These are phyloP conservation scores for Coccomyxa subellipsoidea DNA, from an alignment of 163 green algal genomes.

Conservation along the genomic window DNA sequence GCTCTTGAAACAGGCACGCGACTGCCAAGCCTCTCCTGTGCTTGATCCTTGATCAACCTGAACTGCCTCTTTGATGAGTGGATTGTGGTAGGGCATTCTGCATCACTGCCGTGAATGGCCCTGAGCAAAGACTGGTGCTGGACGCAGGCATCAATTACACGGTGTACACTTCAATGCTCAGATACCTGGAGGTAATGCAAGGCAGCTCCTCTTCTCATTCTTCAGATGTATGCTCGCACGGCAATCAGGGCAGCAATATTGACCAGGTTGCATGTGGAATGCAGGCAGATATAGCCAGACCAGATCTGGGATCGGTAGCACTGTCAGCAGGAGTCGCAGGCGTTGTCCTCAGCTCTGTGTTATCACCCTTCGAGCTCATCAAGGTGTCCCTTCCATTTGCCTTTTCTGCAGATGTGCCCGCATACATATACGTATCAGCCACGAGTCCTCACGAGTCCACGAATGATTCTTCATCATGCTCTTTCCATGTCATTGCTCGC, in stretches of 20 bases:
- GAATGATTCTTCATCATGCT: too few relatives aligned
- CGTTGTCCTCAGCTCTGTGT: slow-evolving; percentile 60
- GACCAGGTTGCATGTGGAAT: background rate
- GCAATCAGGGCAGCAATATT: too few relatives aligned
- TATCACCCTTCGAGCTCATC: slow-evolving; percentile 81
- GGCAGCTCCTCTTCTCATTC: too few relatives aligned
- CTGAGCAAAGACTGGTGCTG: background rate
- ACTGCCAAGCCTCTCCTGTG: background rate
- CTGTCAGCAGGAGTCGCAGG: slow-evolving; percentile 61
- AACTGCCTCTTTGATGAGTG: too few relatives aligned
- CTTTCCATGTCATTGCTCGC: background rate
- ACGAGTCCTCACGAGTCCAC: too few relatives aligned
- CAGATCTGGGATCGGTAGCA: slow-evolving; percentile 37
- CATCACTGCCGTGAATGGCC: background rate
- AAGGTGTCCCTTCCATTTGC: too few relatives aligned
- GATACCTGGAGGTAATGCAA: slow-evolving; percentile 1
- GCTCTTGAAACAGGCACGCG: slow-evolving; percentile 84
- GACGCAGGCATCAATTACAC: background rate
- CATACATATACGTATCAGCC: too few relatives aligned
- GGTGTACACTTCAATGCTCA: background rate
- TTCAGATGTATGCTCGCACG: too few relatives aligned
- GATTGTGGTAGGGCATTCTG: too few relatives aligned
- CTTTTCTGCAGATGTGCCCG: too few relatives aligned
- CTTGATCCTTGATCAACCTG: background rate
- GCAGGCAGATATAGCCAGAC: background rate